These are phyloP conservation scores for Taiozyma sp. DNA, from an alignment of 1,139 yeast species.

Conservation along the genomic window DNA sequence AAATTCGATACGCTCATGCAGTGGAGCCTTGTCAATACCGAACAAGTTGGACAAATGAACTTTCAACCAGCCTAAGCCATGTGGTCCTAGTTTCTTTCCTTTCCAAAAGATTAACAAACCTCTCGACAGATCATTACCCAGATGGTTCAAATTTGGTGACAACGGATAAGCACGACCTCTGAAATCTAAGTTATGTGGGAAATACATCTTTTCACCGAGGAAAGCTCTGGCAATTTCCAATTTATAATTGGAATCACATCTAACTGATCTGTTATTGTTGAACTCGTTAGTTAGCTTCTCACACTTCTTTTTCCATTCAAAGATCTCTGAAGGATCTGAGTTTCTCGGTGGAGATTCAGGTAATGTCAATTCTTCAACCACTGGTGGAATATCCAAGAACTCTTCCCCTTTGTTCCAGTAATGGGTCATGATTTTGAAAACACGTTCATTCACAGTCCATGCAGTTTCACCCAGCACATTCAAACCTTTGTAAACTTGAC, in stretches of 20 bases:
- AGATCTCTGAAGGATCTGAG: constrained; percentile 66
- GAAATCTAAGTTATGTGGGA: constrained; percentile 92
- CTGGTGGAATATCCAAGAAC: constrained; percentile 77
- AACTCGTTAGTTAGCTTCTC: constrained; percentile 54
- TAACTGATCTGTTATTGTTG: constrained; percentile 68
- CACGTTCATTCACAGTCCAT: constrained; percentile 81
- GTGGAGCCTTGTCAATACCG: constrained; percentile 82
- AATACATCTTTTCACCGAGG: constrained; percentile 80
- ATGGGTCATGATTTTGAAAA: constrained; percentile 63
- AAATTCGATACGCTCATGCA: constrained; percentile 68
- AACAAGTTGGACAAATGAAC: constrained; percentile 84
- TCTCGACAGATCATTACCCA: constrained; percentile 89
- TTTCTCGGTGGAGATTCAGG: constrained; percentile 63
- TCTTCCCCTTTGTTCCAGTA: constrained; percentile 85
- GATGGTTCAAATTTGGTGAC: constrained; percentile 73
- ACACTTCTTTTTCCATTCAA: constrained; percentile 61
- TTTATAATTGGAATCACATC: constrained; percentile 93
- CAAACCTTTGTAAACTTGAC: constrained; percentile 69
- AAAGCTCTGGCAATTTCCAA: constrained; percentile 93
- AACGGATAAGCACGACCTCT: constrained; percentile 96
- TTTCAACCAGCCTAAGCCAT: constrained; percentile 83
- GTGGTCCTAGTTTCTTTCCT: constrained; percentile 69
- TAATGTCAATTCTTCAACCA: constrained; percentile 43
- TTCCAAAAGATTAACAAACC: constrained; percentile 86
- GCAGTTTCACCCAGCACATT: constrained; percentile 85